Evolutionary conservation across 2,329 filamentous ascomycete genomes (phyloP).

Genomic region (Colletotrichum higginsianum): DNA sequence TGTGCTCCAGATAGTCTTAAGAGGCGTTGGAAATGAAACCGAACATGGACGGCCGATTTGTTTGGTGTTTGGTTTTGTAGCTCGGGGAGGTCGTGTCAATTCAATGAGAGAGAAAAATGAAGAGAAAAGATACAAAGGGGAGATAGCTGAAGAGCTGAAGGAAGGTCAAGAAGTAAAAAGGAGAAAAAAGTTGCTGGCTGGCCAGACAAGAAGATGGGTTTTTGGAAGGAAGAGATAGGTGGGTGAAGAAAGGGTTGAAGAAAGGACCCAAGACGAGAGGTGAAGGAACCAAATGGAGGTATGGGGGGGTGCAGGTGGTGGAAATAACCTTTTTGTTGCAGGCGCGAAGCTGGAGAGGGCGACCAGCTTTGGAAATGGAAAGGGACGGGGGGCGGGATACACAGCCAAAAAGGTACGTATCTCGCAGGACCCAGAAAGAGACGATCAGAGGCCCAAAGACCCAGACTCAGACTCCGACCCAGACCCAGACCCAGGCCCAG

Average conservation of each 20-base stretch:
- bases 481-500: conserved; percentile 20
- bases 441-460: conserved; percentile 16
- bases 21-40: conserved; percentile 16
- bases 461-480: conserved; percentile 3
- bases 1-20: conserved; percentile 29
- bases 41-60: conserved; percentile 32
- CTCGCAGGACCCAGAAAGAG: conserved; percentile 8
- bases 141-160: conserved; percentile 23
- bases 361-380: conserved; percentile 51
- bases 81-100: conserved; percentile 8
- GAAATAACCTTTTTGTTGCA: conserved; percentile 55
- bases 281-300: conserved; percentile 30
- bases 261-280: conserved; percentile 18
- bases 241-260: conserved; percentile 19
- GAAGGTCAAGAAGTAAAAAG: conserved; percentile 45
- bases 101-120: conserved; percentile 18
- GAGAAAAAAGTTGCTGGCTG: conserved; percentile 44
- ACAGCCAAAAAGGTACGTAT: conserved; percentile 6
- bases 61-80: conserved; percentile 13
- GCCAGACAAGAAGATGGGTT: conserved; percentile 31
- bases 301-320: conserved; percentile 45
- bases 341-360: conserved; percentile 55
- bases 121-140: conserved; percentile 30
- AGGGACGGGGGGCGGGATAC: conserved; percentile 37
- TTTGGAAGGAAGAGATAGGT: conserved; percentile 21